Evolutionary conservation across 1,139 yeast species (phyloP).

Genomic region (Wickerhamiella infanticola): DNA sequence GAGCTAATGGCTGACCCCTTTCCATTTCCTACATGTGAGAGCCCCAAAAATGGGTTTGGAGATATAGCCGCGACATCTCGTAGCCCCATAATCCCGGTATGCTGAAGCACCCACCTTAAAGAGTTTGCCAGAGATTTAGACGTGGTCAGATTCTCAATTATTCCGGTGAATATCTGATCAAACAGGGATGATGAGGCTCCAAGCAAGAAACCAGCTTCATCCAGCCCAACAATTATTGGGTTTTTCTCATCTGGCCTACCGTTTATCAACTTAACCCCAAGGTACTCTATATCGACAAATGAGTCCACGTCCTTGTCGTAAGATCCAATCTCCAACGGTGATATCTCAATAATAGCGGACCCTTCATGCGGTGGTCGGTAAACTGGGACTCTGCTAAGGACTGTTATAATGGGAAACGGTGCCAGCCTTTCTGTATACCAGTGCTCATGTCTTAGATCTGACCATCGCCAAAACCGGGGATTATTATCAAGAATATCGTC

Average conservation of each 20-base stretch:
- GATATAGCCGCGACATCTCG: slow-evolving; percentile 57
- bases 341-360: slow-evolving; percentile 64
- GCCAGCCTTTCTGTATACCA: slow-evolving; percentile 41
- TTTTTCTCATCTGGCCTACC: slow-evolving; percentile 28
- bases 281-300: slow-evolving; percentile 51
- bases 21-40: slow-evolving; percentile 8
- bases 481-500: slow-evolving; percentile 30
- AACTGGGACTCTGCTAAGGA: slow-evolving; percentile 63
- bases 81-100: slow-evolving; percentile 8
- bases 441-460: slow-evolving; percentile 38
- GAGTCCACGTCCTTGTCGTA: slow-evolving; percentile 69
- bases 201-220: slow-evolving; percentile 56
- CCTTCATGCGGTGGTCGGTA: slow-evolving; percentile 43
- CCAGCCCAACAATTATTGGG: slow-evolving; percentile 48
- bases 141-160: slow-evolving; percentile 1
- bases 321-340: slow-evolving; percentile 73
- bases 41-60: slow-evolving; percentile 54
- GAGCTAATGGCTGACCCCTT: slow-evolving; percentile 25
- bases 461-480: slow-evolving; percentile 48
- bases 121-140: slow-evolving; percentile 1
- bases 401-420: slow-evolving; percentile 74
- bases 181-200: slow-evolving; percentile 64
- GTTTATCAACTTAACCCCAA: slow-evolving; percentile 50
- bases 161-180: slow-evolving; percentile 34
- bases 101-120: not conserved